Evolutionary conservation across 192 early-diverging fungal genomes (phyloP).

Genomic region (Coemansia aciculifera): DNA sequence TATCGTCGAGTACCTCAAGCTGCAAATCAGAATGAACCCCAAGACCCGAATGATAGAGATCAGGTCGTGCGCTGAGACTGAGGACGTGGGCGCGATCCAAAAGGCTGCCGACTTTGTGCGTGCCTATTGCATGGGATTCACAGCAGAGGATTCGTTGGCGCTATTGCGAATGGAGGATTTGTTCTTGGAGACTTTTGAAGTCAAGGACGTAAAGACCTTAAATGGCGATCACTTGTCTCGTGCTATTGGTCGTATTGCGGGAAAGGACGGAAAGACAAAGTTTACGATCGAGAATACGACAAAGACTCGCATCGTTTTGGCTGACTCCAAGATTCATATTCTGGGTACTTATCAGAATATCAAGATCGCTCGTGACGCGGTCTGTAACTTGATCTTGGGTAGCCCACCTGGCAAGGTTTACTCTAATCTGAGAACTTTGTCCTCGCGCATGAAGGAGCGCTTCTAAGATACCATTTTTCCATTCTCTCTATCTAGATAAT

Average conservation of each 20-base stretch:
- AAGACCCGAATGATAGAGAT: conserved; percentile 89
- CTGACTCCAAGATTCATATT: conserved; percentile 96
- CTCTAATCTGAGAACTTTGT: conserved; percentile 81
- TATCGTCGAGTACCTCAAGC: conserved; percentile 90
- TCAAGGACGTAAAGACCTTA: conserved; percentile 97
- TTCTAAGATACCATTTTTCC: conserved; percentile 60
- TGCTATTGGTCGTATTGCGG: conserved; percentile 97
- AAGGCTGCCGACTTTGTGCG: conserved; percentile 96
- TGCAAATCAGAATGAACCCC: conserved; percentile 95
- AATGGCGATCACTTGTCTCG: conserved; percentile 94
- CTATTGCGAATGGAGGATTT: conserved; percentile 95
- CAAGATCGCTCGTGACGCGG: conserved; percentile 91
- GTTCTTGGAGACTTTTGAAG: conserved; percentile 94
- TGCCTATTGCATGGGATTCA: conserved; percentile 92
- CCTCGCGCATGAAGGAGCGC: conserved; percentile 91
- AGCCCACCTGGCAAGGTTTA: conserved; percentile 97
- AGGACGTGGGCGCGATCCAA: conserved; percentile 87
- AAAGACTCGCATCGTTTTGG: conserved; percentile 93
- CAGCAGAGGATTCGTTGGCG: conserved; percentile 91
- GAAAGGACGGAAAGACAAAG: conserved; percentile 96
- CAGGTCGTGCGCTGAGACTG: conserved; percentile 79
- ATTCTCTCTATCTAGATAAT: background rate
- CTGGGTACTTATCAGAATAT: conserved; percentile 97
- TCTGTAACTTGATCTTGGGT: conserved; percentile 89
- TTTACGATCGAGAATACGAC: conserved; percentile 97